Percentiles rank a stretch among this genome's conserved stretches.
phyloP scores from a whole-genome alignment of 176 grass and related monocot species.

The Themeda triandra region DNA sequence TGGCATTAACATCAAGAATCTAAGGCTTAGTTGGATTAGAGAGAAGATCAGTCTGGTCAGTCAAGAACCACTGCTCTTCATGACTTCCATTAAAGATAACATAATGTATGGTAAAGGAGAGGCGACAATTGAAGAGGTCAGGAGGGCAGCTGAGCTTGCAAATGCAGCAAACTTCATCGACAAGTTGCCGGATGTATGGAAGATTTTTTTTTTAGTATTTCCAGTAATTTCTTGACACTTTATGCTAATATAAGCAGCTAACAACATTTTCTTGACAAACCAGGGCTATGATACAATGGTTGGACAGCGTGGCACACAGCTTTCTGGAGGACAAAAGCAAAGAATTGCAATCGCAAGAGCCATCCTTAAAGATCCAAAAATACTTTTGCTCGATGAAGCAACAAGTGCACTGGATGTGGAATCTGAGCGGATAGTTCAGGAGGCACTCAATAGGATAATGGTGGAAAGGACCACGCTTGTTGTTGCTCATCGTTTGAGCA shows the following conservation, averaged over 20 bases:
- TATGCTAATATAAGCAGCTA: not conserved
- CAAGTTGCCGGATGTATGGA: conserved; percentile 51
- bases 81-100: conserved; percentile 60
- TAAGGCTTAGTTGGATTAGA: conserved; percentile 55
- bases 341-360: conserved; percentile 91
- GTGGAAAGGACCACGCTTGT: conserved; percentile 64
- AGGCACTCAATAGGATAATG: conserved; percentile 76
- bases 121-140: conserved; percentile 49
- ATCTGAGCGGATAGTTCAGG: conserved; percentile 81
- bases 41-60: conserved; percentile 57
- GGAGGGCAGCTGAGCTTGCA: conserved; percentile 51
- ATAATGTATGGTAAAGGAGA: conserved; percentile 54
- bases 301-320: conserved; percentile 71
- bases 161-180: conserved; percentile 68
- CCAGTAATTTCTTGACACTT: not conserved
- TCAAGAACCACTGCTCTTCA: conserved; percentile 61
- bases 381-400: conserved; percentile 88
- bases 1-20: conserved; percentile 53
- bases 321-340: conserved; percentile 94
- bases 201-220: not conserved
- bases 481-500: conserved; percentile 83
- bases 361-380: conserved; percentile 79
- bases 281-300: conserved; percentile 91
- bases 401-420: conserved; percentile 89
- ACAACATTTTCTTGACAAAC: conserved; percentile 6